Evolutionary conservation across 805 yeast species (phyloP).

Genomic region (Monosporozyma siamensis): DNA sequence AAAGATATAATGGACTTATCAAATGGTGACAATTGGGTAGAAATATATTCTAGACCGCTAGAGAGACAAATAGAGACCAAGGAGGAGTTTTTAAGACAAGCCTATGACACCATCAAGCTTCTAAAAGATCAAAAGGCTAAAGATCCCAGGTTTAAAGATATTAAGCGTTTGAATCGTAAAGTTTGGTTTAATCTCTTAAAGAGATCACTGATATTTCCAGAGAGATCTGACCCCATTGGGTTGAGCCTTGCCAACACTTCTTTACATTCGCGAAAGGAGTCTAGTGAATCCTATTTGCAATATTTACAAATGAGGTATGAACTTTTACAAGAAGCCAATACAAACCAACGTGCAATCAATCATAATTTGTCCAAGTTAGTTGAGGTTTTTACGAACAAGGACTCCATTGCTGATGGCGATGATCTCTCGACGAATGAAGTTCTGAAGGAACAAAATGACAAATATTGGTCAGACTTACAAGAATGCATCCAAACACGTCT

Average conservation of each 20-base stretch:
- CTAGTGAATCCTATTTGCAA: constrained; percentile 8
- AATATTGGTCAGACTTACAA: not conserved
- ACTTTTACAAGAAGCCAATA: constrained; percentile 2
- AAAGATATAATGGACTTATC: not conserved
- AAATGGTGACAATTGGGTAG: constrained; percentile 6
- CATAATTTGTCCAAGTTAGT: constrained; percentile 11
- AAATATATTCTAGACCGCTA: constrained; percentile 14
- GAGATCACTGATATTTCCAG: constrained; percentile 24
- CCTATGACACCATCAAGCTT: constrained; percentile 12
- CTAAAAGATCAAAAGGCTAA: constrained; percentile 6
- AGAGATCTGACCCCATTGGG: constrained; percentile 29
- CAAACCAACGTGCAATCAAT: constrained; percentile 15
- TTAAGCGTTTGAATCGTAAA: constrained; percentile 3
- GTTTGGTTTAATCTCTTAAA: constrained; percentile 16
- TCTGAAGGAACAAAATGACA: not conserved
- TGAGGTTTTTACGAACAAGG: not conserved
- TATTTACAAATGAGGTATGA: constrained; percentile 8
- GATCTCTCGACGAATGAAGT: not conserved
- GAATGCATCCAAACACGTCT: not conserved
- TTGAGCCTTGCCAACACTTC: constrained; percentile 16
- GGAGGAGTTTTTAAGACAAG: constrained; percentile 20
- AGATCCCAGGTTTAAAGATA: not conserved
- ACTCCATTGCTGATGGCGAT: no score
- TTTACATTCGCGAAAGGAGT: constrained; percentile 11
- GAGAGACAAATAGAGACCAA: constrained; percentile 23